phyloP scores from a whole-genome alignment of 805 yeast species.

The Barnettozyma pratensis region DNA sequence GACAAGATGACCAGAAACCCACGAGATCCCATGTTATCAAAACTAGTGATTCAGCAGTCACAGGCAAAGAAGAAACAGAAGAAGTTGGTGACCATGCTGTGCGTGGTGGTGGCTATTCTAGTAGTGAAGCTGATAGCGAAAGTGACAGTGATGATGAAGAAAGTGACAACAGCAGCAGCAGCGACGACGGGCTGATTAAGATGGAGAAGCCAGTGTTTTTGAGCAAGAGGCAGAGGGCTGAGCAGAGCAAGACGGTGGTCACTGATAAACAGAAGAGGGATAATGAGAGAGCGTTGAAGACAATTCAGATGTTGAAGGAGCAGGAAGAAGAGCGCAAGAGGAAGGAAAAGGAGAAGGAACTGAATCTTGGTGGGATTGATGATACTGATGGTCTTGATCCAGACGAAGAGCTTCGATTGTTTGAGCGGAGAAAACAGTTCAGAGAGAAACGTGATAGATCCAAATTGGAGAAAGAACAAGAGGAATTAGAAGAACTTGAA shows the following conservation, averaged over 20 bases:
- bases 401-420: conserved; percentile 50
- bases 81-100: conserved; percentile 30
- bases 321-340: conserved; percentile 20
- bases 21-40: conserved; percentile 28
- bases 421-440: conserved; percentile 48
- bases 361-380: conserved; percentile 34
- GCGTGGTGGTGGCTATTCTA: conserved; percentile 26
- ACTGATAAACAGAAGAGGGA: conserved; percentile 18
- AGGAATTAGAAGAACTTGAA: conserved; percentile 22
- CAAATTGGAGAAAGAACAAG: conserved; percentile 19
- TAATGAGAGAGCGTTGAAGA: conserved; percentile 24
- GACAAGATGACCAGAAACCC: conserved; percentile 27
- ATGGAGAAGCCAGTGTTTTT: conserved; percentile 24
- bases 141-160: conserved; percentile 16
- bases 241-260: not conserved
- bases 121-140: conserved; percentile 27
- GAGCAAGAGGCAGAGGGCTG: conserved; percentile 11
- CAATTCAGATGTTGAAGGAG: conserved; percentile 21
- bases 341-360: conserved; percentile 19
- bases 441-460: conserved; percentile 28
- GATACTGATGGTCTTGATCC: conserved; percentile 61
- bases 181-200: conserved; percentile 12
- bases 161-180: conserved; percentile 5
- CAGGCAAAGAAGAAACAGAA: conserved; percentile 28
- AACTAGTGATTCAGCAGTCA: conserved; percentile 26